Conservation (phyloP, 805 yeast species). For the Nakazawaea laoshanensis region DNA sequence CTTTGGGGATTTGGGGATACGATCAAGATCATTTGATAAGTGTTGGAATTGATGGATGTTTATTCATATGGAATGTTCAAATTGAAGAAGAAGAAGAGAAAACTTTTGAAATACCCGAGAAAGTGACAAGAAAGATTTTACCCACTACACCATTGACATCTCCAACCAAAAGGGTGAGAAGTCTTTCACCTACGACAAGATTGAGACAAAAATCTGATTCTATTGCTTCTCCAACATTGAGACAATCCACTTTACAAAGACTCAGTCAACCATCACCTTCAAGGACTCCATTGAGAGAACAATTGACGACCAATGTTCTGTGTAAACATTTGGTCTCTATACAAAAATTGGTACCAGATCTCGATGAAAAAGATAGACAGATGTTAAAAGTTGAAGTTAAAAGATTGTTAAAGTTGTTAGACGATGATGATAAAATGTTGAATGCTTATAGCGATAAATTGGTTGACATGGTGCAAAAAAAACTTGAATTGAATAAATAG, state of each 20-base stretch:
- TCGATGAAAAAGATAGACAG: neutral
- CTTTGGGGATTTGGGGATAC: slow-evolving; percentile 30
- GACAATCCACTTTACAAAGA: slow-evolving; percentile 3
- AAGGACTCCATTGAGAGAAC: neutral
- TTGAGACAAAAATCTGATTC: neutral
- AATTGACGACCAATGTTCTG: no score
- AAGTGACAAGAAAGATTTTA: slow-evolving; percentile 17
- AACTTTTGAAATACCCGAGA: slow-evolving; percentile 12
- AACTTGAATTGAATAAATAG: slow-evolving; percentile 12
- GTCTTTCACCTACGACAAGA: slow-evolving; percentile 8
- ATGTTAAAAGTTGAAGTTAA: slow-evolving; percentile 13
- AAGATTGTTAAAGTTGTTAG: slow-evolving; percentile 15
- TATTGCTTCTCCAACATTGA: neutral
- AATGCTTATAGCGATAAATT: slow-evolving; percentile 30
- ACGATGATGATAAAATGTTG: slow-evolving; percentile 20
- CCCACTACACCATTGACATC: neutral
- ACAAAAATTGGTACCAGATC: no score
- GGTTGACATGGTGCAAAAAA: slow-evolving; percentile 21
- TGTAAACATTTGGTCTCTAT: no score
- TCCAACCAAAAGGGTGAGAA: slow-evolving; percentile 13
- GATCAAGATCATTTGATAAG: slow-evolving; percentile 24
- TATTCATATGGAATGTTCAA: slow-evolving; percentile 35
- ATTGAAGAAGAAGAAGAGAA: neutral
- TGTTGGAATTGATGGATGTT: slow-evolving; percentile 45
- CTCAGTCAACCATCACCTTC: slow-evolving; percentile 1